Conservation (phyloP, 768 basidiomycete genomes). For the Pulveroboletus sp. region DNA sequence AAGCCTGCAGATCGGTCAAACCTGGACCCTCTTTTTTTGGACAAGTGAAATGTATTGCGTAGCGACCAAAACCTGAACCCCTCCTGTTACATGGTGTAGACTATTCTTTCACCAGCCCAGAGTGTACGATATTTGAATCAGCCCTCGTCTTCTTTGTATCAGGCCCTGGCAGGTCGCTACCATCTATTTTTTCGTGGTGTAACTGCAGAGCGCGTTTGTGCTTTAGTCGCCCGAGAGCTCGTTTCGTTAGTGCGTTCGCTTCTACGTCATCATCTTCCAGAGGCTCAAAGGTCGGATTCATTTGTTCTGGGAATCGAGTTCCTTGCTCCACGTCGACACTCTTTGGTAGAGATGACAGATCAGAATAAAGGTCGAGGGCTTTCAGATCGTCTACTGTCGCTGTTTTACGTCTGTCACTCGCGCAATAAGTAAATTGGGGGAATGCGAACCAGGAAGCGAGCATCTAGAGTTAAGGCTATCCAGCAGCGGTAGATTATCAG, state of each 20-base stretch:
- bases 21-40: no score
- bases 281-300: conserved; percentile 8
- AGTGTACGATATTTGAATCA: conserved; percentile 2
- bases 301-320: conserved; percentile 33
- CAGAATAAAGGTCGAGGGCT: conserved; percentile 57
- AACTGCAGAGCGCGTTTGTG: conserved; percentile 45
- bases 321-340: conserved; percentile 45
- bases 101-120: background rate
- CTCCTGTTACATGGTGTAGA: background rate
- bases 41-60: no score
- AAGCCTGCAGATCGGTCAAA: background rate
- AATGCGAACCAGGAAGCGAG: conserved; percentile 44
- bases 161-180: conserved; percentile 2
- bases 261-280: conserved; percentile 10
- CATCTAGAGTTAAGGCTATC: conserved; percentile 45
- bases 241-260: conserved; percentile 34
- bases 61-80: no score
- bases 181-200: conserved; percentile 9
- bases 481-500: conserved; percentile 33
- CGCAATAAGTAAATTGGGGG: background rate
- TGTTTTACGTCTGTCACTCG: conserved; percentile 25
- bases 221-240: conserved; percentile 48
- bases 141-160: conserved; percentile 19
- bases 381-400: conserved; percentile 50
- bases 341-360: conserved; percentile 60